A percentile compares a stretch with the other conserved stretches of the same genome.
Conservation (phyloP, 148 eudicot species). For the Polygonum maritimum region DNA sequence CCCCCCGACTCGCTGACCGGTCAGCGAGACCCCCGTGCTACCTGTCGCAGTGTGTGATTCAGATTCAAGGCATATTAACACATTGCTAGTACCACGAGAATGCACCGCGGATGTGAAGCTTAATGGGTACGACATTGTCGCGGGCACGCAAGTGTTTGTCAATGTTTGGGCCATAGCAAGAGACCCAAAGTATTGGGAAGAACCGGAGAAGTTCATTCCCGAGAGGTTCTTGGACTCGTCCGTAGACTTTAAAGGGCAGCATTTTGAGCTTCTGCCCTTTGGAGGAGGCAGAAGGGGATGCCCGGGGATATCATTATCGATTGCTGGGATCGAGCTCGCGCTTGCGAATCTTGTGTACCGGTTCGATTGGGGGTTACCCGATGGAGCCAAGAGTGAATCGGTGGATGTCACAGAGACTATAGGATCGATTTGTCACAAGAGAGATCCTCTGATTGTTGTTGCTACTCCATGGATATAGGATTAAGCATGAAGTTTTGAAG, state of each 20-base stretch:
- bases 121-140: conserved; percentile 18
- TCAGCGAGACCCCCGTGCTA: no score
- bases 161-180: conserved; percentile 30
- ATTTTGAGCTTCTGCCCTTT: conserved; percentile 25
- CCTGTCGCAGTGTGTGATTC: no score
- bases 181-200: conserved; percentile 24
- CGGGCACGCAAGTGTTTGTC: conserved; percentile 15
- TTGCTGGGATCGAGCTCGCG: conserved; percentile 14
- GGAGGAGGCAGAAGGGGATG: conserved; percentile 28
- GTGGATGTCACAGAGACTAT: conserved; percentile 20
- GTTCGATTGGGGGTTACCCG: conserved; percentile 29
- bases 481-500: background rate
- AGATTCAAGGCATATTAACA: no score
- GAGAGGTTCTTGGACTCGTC: conserved; percentile 23
- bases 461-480: background rate
- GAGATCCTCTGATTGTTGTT: conserved; percentile 16
- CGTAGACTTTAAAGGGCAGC: conserved; percentile 25
- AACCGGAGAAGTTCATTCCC: conserved; percentile 23
- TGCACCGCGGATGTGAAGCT: conserved; percentile 19
- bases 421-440: conserved; percentile 19
- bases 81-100: conserved; percentile 19
- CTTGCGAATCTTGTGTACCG: conserved; percentile 20
- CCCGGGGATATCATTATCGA: background rate
- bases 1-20: no score
- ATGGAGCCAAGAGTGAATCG: conserved; percentile 13